Percentiles rank a stretch among this genome's conserved stretches.
These are phyloP conservation scores for Nicotiana sylvestris DNA, from an alignment of 257 asterid species.

Conservation along the genomic window DNA sequence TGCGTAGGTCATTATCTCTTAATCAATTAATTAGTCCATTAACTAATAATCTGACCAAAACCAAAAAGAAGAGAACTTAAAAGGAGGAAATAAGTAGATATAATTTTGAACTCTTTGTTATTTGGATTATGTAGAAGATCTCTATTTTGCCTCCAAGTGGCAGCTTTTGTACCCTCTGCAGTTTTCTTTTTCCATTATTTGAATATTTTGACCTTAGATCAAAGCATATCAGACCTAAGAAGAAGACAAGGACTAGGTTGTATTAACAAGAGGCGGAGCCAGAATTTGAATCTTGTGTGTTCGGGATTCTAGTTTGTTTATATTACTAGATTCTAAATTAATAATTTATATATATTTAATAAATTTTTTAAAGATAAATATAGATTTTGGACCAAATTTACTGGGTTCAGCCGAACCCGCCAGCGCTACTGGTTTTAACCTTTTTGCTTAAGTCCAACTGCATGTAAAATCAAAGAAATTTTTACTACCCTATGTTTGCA, in stretches of 20 bases:
- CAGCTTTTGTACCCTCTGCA: conserved; percentile 13
- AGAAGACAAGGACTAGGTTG: not conserved
- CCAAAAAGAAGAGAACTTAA: not conserved
- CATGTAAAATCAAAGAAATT: not conserved
- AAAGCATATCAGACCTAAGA: not conserved
- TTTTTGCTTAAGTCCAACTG: not conserved
- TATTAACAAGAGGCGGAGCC: too few species aligned
- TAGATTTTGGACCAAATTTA: too few species aligned
- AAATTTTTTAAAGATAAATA: too few species aligned
- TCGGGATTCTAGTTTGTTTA: too few species aligned
- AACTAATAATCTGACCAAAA: not conserved
- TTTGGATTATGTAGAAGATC: conserved; percentile 24
- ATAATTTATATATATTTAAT: too few species aligned
- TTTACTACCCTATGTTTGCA: not conserved
- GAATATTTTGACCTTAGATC: not conserved
- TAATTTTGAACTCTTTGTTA: conserved; percentile 4
- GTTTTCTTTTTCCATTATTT: not conserved
- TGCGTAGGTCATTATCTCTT: not conserved
- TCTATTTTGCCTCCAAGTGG: conserved; percentile 56
- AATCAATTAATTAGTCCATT: not conserved
- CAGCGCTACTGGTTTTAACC: too few species aligned
- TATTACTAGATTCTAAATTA: too few species aligned
- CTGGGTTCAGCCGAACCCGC: too few species aligned
- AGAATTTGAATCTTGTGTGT: too few species aligned
- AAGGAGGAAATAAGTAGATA: not conserved